Percentiles rank a stretch among this genome's conserved stretches.
These are phyloP conservation scores for Eutrema japonicum DNA, from an alignment of 345 rosid genomes.

Conservation along the genomic window DNA sequence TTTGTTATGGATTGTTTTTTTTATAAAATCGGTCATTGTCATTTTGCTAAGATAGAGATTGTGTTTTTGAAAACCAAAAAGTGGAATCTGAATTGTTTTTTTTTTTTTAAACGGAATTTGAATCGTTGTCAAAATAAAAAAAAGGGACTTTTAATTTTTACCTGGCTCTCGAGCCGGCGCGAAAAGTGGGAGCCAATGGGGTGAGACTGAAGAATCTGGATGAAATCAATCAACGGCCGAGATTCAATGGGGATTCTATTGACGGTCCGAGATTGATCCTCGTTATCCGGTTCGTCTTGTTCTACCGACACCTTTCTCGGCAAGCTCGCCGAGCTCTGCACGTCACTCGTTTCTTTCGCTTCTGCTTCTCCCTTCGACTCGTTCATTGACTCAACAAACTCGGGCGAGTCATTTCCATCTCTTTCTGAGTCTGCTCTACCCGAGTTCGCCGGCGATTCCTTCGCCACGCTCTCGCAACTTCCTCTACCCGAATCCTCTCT, in stretches of 20 bases:
- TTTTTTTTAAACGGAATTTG: constrained; percentile 7
- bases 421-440: constrained; percentile 28
- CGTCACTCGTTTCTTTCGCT: constrained; percentile 53
- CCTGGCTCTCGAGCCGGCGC: constrained; percentile 70
- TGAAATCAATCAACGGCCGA: constrained; percentile 56
- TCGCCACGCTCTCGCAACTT: constrained; percentile 53
- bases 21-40: no score
- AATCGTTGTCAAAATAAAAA: background rate
- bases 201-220: constrained; percentile 55
- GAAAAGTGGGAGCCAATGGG: constrained; percentile 59
- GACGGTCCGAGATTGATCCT: constrained; percentile 48
- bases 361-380: constrained; percentile 47
- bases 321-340: constrained; percentile 70
- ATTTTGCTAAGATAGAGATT: no score
- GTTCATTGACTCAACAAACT: constrained; percentile 44
- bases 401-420: constrained; percentile 43
- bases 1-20: background rate
- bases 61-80: background rate
- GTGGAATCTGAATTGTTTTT: constrained; percentile 7
- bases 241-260: constrained; percentile 44
- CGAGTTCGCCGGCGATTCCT: constrained; percentile 45
- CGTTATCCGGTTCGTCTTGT: constrained; percentile 52
- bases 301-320: constrained; percentile 44
- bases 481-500: constrained; percentile 52
- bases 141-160: constrained; percentile 2